Conservation (phyloP, 192 early-diverging fungal species). For the Backusella psychrophila region DNA sequence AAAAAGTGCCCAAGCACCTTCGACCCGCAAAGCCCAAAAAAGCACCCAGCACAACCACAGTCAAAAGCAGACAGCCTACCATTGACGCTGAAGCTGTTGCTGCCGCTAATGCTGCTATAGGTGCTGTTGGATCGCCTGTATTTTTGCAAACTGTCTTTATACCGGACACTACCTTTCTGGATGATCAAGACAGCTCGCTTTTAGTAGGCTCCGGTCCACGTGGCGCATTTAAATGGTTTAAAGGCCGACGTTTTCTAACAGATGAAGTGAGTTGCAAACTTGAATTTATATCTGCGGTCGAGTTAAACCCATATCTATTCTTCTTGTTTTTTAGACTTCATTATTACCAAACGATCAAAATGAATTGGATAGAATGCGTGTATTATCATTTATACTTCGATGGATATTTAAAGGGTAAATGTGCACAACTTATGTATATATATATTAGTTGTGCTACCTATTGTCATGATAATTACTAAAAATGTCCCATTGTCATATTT, state of each 20-base stretch:
- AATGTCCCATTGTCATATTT: neutral
- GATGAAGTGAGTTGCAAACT: neutral
- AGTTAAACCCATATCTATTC: no score
- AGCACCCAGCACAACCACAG: neutral
- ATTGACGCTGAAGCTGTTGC: neutral
- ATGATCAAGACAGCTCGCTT: neutral
- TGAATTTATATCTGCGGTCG: no score
- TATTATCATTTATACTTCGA: slow-evolving; percentile 29
- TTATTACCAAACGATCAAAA: slow-evolving; percentile 28
- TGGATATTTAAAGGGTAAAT: slow-evolving; percentile 37
- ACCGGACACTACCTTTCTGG: neutral
- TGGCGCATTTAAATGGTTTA: slow-evolving; percentile 24
- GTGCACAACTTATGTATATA: neutral
- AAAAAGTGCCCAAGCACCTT: slow-evolving; percentile 19
- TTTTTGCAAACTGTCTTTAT: neutral
- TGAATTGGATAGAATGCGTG: slow-evolving; percentile 29
- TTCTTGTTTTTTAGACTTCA: no score
- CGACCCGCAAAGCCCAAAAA: neutral
- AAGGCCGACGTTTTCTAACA: slow-evolving; percentile 20
- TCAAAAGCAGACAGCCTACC: neutral
- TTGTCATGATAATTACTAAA: neutral
- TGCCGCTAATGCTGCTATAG: neutral
- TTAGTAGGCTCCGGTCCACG: slow-evolving; percentile 16
- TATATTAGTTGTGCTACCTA: neutral
- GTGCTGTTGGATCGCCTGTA: neutral